Percentiles rank a stretch among this genome's conserved stretches.
Evolutionary conservation across 208 protist species (phyloP).

Genomic region (Leishmania guyanensis): DNA sequence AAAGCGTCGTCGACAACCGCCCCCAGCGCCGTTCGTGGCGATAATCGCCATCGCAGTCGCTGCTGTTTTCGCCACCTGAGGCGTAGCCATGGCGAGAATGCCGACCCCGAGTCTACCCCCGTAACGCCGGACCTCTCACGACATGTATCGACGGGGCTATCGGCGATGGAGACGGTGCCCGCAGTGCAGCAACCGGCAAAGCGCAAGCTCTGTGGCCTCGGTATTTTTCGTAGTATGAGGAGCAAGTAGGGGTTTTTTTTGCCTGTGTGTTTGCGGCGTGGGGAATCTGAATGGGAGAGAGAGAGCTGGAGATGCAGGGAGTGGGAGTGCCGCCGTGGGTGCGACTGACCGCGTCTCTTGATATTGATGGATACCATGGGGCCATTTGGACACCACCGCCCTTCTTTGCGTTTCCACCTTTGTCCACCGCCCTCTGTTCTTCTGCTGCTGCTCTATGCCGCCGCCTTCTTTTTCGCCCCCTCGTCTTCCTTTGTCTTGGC

Average conservation of each 20-base stretch:
- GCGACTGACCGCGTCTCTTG: background rate
- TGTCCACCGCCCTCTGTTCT: background rate
- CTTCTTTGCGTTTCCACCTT: background rate
- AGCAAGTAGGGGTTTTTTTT: constrained; percentile 18
- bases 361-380: background rate
- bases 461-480: background rate
- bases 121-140: background rate
- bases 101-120: background rate
- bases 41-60: background rate
- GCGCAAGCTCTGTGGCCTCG: constrained; percentile 12
- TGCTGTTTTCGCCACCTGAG: background rate
- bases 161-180: constrained; percentile 19
- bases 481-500: background rate
- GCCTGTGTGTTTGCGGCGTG: background rate
- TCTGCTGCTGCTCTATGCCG: background rate
- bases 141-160: background rate
- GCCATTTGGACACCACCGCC: background rate
- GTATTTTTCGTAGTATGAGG: constrained; percentile 27
- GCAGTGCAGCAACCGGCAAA: background rate
- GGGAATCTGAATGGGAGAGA: background rate
- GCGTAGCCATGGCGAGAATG: background rate
- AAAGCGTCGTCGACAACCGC: constrained; percentile 2
- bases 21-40: too few relatives aligned
- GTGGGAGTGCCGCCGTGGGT: background rate
- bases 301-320: background rate